These are phyloP conservation scores for Coemansia furcata DNA, from an alignment of 192 early-diverging fungal genomes.

Conservation along the genomic window DNA sequence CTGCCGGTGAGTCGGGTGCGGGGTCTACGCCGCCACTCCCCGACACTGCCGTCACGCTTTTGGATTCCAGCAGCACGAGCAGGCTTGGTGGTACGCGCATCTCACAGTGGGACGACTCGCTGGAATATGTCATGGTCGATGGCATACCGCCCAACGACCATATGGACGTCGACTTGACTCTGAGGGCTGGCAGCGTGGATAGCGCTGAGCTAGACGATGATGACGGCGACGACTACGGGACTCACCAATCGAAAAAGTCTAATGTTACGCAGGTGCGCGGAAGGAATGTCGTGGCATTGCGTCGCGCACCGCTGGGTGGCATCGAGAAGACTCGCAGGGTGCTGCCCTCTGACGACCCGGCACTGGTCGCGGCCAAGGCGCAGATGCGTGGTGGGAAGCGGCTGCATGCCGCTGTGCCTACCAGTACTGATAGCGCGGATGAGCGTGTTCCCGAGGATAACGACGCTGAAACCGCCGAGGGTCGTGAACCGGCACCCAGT, in stretches of 20 bases:
- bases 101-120: neutral
- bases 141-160: conserved; percentile 6
- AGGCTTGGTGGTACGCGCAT: neutral
- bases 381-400: conserved; percentile 29
- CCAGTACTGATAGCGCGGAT: neutral
- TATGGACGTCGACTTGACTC: conserved; percentile 36
- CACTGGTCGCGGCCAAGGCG: conserved; percentile 35
- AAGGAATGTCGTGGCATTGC: conserved; percentile 31
- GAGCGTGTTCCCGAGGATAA: neutral
- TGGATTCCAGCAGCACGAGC: neutral
- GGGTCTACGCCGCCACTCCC: conserved; percentile 12
- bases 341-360: conserved; percentile 27
- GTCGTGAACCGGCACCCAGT: neutral
- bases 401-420: neutral
- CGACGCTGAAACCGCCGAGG: neutral
- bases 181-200: conserved; percentile 31
- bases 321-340: conserved; percentile 29
- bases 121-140: conserved; percentile 51
- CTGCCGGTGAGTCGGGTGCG: neutral
- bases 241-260: neutral
- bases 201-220: conserved; percentile 20
- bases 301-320: conserved; percentile 30
- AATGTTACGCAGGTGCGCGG: conserved; percentile 26
- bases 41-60: conserved; percentile 30
- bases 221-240: neutral